Percentiles rank a stretch among this genome's conserved stretches.
These are phyloP conservation scores for Asterionellopsis glacialis DNA, from an alignment of 108 stramenopile species.

Conservation along the genomic window DNA sequence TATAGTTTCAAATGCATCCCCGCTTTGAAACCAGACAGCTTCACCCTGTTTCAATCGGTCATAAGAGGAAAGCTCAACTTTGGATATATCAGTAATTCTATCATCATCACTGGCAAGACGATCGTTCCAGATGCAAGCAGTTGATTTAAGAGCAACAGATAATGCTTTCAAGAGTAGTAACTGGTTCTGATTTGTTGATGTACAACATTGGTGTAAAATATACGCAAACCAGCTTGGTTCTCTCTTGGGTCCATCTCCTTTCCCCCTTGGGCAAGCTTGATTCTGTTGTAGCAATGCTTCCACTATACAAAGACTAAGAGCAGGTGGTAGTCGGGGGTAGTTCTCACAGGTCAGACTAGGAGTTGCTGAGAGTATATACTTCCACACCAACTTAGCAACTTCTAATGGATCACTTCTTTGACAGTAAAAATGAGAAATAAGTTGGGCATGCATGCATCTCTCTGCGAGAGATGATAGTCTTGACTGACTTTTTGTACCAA, in stretches of 20 bases:
- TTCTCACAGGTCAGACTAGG: constrained; percentile 44
- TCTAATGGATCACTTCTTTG: constrained; percentile 24
- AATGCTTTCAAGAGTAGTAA: constrained; percentile 17
- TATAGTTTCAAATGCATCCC: constrained; percentile 3
- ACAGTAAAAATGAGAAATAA: constrained; percentile 38
- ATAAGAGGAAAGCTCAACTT: constrained; percentile 40
- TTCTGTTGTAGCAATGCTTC: constrained; percentile 45
- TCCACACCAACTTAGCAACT: constrained; percentile 38
- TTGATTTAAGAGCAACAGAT: constrained; percentile 20
- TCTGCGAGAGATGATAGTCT: constrained; percentile 56
- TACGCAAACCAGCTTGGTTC: constrained; percentile 4
- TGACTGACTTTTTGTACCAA: constrained; percentile 34
- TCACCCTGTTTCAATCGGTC: constrained; percentile 20
- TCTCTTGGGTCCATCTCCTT: background rate
- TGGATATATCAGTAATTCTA: constrained; percentile 60
- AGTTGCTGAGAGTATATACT: constrained; percentile 51
- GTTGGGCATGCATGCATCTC: constrained; percentile 42
- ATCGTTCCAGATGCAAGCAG: constrained; percentile 41
- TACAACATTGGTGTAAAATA: background rate
- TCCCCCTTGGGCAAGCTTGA: background rate
- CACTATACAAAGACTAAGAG: constrained; percentile 64
- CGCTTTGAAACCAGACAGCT: constrained; percentile 10
- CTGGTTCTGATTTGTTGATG: background rate
- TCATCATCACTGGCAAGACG: constrained; percentile 39
- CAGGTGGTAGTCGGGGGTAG: constrained; percentile 56